These are phyloP conservation scores for Jasminum sambac DNA, from an alignment of 257 asterid genomes.

Conservation along the genomic window DNA sequence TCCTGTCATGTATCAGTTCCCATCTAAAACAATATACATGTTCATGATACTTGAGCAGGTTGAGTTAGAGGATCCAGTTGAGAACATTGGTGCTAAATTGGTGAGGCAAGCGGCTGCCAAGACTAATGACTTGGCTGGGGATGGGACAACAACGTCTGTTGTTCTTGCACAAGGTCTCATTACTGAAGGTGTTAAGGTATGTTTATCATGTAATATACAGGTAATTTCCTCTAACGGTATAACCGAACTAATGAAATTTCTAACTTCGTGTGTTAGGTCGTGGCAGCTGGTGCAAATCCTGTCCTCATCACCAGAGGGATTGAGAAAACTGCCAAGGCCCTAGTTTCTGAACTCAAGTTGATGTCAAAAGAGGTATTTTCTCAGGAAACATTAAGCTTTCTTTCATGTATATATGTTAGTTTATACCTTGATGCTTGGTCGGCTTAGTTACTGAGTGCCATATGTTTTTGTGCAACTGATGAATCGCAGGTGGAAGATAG, in stretches of 20 bases:
- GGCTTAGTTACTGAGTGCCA: neutral
- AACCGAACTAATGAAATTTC: neutral
- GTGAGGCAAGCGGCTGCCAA: slow-evolving; percentile 98
- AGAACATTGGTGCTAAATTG: slow-evolving; percentile 94
- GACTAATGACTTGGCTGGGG: slow-evolving; percentile 98
- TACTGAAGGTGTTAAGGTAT: slow-evolving; percentile 96
- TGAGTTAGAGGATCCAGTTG: slow-evolving; percentile 96
- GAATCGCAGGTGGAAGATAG: slow-evolving; percentile 82
- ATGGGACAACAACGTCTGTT: slow-evolving; percentile 96
- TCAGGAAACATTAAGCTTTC: neutral
- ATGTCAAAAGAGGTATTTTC: slow-evolving; percentile 81
- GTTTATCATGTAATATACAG: slow-evolving; percentile 4
- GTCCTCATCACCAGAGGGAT: slow-evolving; percentile 93
- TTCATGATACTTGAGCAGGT: slow-evolving; percentile 46
- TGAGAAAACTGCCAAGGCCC: slow-evolving; percentile 90
- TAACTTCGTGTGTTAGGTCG: slow-evolving; percentile 52
- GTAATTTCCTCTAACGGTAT: neutral
- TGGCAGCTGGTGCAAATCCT: slow-evolving; percentile 98
- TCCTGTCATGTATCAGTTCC: neutral
- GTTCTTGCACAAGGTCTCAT: slow-evolving; percentile 98
- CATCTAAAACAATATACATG: neutral
- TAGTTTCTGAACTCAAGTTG: slow-evolving; percentile 78
- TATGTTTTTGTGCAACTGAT: slow-evolving; percentile 7
- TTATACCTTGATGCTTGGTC: neutral
- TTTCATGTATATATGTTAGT: neutral